Base-by-base conservation (phyloP, 352 stramenopile species). In the Phytopythium sindhum region DNA sequence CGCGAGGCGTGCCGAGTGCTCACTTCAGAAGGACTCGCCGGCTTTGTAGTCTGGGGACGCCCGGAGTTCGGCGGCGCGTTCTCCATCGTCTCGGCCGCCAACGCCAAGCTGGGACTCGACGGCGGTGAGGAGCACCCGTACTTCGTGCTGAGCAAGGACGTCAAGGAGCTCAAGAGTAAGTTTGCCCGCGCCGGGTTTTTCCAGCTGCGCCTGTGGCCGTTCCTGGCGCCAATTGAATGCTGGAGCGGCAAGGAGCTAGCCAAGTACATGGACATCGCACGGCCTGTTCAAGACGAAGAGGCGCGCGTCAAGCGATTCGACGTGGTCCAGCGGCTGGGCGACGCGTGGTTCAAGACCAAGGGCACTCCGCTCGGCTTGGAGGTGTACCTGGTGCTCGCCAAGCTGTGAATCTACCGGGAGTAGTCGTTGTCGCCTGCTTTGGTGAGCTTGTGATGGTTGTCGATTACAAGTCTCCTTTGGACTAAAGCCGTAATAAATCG, bases 1-100 rank as follows among this genome's bases (percentile, higher is more conserved):
- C 72, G 67, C 50, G 78, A 88, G 54, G 66, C 72, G 12, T 61
- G 62, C 24, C 78, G 78, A 42, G 76, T 85, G 29, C 48, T 88
- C 35, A 68, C 51, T 0, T 4, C 59, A 6, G 69, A 80, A 29
- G 76, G 78, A 0, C 57, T 85, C 29, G 78, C 75, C 5, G 74
- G 78, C 5, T 85, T 88, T 51, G 80, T 73, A n/a, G 85, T 85
- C 66, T 88, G 78, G 78, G 78, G 68, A 14, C 70, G 59, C 4
- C 75, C 74, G 2, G 78, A 84, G 52, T 63, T 70, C 52, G 82
- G 72, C 29, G 72, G 67, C 5, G 71, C 62, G 31, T 88, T 88
- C 56, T 52, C 57, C 26, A 74, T 77, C 41, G 29, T 28, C 35
- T 45, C 64, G 15, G 57, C 47, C 11, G 64, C 64, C 11, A 72